These are phyloP conservation scores for Boletellus emodensis DNA, from an alignment of 768 basidiomycete species.

Conservation along the genomic window DNA sequence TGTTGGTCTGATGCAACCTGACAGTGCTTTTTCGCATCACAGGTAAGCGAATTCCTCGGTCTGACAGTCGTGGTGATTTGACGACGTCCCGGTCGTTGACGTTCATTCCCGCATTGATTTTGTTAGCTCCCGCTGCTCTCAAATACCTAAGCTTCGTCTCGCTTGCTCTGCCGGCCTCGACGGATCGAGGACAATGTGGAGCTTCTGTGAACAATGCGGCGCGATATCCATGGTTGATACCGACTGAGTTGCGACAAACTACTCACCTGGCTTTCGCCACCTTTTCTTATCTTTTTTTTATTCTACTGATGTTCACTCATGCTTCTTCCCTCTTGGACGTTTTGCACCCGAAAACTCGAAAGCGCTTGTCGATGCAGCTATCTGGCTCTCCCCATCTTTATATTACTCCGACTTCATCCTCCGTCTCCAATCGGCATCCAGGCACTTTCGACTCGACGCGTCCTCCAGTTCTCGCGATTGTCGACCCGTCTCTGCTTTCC, in stretches of 20 bases:
- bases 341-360: slow-evolving; percentile 24
- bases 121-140: slow-evolving; percentile 60
- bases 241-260: slow-evolving; percentile 39
- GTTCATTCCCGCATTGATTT: background rate
- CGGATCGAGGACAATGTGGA: slow-evolving; percentile 78
- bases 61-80: slow-evolving; percentile 6
- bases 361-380: slow-evolving; percentile 22
- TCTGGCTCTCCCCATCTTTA: slow-evolving; percentile 10
- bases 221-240: slow-evolving; percentile 85
- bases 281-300: slow-evolving; percentile 27
- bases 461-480: slow-evolving; percentile 15
- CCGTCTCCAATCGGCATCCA: slow-evolving; percentile 13
- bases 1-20: slow-evolving; percentile 68
- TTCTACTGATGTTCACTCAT: slow-evolving; percentile 32
- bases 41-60: slow-evolving; percentile 48
- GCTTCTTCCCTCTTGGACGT: slow-evolving; percentile 15
- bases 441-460: slow-evolving; percentile 22
- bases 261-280: slow-evolving; percentile 8
- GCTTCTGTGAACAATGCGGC: slow-evolving; percentile 84
- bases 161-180: slow-evolving; percentile 68
- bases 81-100: slow-evolving; percentile 11
- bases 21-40: slow-evolving; percentile 58
- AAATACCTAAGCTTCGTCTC: slow-evolving; percentile 79
- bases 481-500: slow-evolving; percentile 14
- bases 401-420: slow-evolving; percentile 9